These are phyloP conservation scores for Elongisporangium anandrum DNA, from an alignment of 352 stramenopile genomes.

Conservation along the genomic window DNA sequence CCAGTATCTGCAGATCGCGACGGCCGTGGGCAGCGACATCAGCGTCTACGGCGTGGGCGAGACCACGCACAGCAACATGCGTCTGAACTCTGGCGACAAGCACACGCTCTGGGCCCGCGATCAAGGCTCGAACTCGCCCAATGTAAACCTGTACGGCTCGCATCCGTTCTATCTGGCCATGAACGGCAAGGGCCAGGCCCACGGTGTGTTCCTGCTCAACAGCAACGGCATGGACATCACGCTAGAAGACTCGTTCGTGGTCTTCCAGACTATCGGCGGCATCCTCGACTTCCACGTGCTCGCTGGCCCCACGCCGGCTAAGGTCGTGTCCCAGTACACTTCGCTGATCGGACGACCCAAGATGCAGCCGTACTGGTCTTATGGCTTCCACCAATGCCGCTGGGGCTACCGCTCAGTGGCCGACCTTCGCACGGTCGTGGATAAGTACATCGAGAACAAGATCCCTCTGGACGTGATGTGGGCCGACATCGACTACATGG, in stretches of 20 bases:
- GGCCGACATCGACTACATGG: constrained; percentile 60
- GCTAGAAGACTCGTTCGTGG: constrained; percentile 23
- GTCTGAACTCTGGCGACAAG: constrained; percentile 26
- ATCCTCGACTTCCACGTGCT: constrained; percentile 60
- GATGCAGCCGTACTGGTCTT: constrained; percentile 57
- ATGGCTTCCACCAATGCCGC: constrained; percentile 61
- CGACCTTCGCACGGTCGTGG: constrained; percentile 18
- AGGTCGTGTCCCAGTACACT: constrained; percentile 48
- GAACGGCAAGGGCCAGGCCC: constrained; percentile 24
- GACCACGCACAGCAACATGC: constrained; percentile 28
- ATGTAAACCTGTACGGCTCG: constrained; percentile 49
- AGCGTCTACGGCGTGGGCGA: constrained; percentile 49
- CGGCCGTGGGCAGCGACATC: constrained; percentile 11
- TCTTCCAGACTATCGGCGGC: constrained; percentile 46
- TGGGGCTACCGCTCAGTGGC: constrained; percentile 29
- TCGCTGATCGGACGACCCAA: constrained; percentile 40
- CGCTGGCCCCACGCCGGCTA: constrained; percentile 26
- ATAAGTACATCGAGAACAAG: constrained; percentile 27
- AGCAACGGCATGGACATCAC: constrained; percentile 61
- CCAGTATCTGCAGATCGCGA: constrained; percentile 60
- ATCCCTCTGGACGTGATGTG: constrained; percentile 50
- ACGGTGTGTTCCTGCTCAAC: constrained; percentile 53
- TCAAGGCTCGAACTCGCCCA: constrained; percentile 22
- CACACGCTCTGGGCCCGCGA: constrained; percentile 45
- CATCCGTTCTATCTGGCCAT: constrained; percentile 48